Conservation (phyloP, 805 yeast species). For the Saccharomycopsis sp. region DNA sequence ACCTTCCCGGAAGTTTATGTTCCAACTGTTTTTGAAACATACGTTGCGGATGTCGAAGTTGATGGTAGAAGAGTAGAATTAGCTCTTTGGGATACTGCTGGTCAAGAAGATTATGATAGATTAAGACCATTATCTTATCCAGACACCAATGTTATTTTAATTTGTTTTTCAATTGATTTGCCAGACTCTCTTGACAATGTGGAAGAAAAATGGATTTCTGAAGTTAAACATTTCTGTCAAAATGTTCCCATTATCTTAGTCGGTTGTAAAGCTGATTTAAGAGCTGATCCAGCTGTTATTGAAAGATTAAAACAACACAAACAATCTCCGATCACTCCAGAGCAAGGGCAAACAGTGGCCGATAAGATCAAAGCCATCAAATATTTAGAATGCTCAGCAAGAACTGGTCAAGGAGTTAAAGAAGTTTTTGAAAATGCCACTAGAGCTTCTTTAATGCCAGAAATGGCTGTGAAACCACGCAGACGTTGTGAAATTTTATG, state of each 20-base stretch:
- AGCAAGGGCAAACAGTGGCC: constrained; percentile 82
- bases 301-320: constrained; percentile 65
- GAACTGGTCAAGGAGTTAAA: constrained; percentile 82
- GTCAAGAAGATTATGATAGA: constrained; percentile 95
- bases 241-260: constrained; percentile 88
- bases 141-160: constrained; percentile 82
- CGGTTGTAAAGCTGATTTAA: constrained; percentile 85
- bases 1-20: constrained; percentile 91
- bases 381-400: constrained; percentile 89
- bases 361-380: constrained; percentile 80
- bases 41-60: constrained; percentile 91
- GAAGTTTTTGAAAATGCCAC: constrained; percentile 92
- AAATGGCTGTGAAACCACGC: constrained; percentile 28
- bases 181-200: constrained; percentile 92
- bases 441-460: constrained; percentile 72
- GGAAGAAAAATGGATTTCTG: constrained; percentile 93
- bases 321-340: constrained; percentile 68
- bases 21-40: constrained; percentile 95
- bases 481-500: no score
- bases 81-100: constrained; percentile 97
- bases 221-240: constrained; percentile 87
- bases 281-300: constrained; percentile 70
- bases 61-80: constrained; percentile 88
- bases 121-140: constrained; percentile 41
- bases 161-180: constrained; percentile 83